Evolutionary conservation across 257 asterid genomes (phyloP), one percentile per base, ranked within the genome.

Genomic region (Galeopsis tetrahit): DNA sequence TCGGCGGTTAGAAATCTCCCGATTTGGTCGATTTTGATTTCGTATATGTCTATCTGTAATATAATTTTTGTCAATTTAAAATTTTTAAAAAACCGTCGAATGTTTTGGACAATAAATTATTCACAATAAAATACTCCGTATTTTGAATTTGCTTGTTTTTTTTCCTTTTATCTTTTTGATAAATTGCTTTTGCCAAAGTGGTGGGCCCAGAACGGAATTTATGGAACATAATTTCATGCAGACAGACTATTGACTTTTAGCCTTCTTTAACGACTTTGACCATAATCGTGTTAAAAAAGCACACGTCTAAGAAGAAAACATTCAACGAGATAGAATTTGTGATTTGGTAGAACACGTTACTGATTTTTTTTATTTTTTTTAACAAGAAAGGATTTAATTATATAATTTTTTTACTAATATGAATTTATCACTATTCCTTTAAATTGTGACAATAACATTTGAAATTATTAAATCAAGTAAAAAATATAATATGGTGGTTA

Each of bases 221-320:
- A 52, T 9, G 73, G 73, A 10, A 1, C 36, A 38, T 34, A 68
- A 51, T 14, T 68, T 33, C 63, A 34, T 33, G 21, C n/a, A 40
- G 53, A 38, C 36, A 13, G 2, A 63, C 40, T 58, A 33, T 31
- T 58, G 40, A 44, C 48, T 28, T 65, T 49, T 4, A 34, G 6
- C 31, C 55, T 42, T 42, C 1, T 42, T n/a, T 36, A 4, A 8
- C 13, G 38, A 15, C 38, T 63, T 63, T 57, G 40, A 57, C 63
- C 39, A 57, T 0, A 9, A 5, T 10, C 40, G 10, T 57, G 63
- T 3, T 11, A 4, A 17, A 28, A 9, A 5, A 2, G 42, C 13
- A 59, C 64, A 59, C 42, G 64, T 34, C 40, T 13, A 52, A 3
- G 13, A 48, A 4, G 7, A 46, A 46, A 46, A 46, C 17, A 13